These are phyloP conservation scores for Mortierella claussenii DNA, from an alignment of 192 early-diverging fungal species.

Conservation along the genomic window DNA sequence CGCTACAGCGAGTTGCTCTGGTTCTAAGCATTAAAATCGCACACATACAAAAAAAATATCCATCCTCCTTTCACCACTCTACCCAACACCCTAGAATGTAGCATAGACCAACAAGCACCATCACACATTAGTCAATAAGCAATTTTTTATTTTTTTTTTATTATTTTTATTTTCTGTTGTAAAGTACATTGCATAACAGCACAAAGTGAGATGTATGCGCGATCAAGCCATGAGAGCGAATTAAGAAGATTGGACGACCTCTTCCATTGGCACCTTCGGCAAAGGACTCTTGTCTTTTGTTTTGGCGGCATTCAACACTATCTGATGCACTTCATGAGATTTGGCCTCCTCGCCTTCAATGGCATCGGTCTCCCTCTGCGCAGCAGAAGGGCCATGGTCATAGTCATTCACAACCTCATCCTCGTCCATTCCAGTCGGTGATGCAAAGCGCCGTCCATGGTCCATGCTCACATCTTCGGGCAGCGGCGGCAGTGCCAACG, in stretches of 20 bases:
- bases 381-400: too few species aligned
- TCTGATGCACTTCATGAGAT: not conserved
- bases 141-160: too few species aligned
- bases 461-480: not conserved
- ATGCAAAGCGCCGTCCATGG: slow-evolving; percentile 24
- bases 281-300: slow-evolving; percentile 6
- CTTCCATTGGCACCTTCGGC: slow-evolving; percentile 17
- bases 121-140: too few species aligned
- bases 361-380: too few species aligned
- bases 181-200: too few species aligned
- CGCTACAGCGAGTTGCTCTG: slow-evolving; percentile 94
- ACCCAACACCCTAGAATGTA: too few species aligned
- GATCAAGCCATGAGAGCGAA: too few species aligned
- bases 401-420: slow-evolving; percentile 17
- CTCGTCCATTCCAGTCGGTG: slow-evolving; percentile 37
- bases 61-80: too few species aligned
- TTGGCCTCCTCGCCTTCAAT: too few species aligned
- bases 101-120: too few species aligned
- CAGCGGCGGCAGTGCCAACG: not conserved
- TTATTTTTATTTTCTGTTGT: too few species aligned
- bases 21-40: slow-evolving; percentile 26
- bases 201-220: too few species aligned
- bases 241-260: slow-evolving; percentile 5
- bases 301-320: not conserved
- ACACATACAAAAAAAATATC: not conserved